These are phyloP conservation scores for Aspergillus ustus DNA, from an alignment of 2,329 filamentous ascomycete genomes.

Conservation along the genomic window DNA sequence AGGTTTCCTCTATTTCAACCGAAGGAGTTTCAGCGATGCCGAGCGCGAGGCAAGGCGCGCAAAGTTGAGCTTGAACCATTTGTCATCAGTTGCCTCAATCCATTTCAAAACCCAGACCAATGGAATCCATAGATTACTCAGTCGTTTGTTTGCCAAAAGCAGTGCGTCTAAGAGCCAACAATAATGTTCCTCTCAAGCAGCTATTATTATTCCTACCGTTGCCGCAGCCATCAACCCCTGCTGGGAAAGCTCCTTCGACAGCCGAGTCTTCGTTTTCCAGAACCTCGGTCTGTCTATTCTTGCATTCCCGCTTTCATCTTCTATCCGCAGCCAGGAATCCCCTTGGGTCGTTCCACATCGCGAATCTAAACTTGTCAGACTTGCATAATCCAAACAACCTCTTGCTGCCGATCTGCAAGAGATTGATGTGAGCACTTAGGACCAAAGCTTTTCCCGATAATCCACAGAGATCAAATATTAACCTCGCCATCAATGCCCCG, in stretches of 20 bases:
- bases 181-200: no score
- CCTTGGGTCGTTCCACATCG: not conserved
- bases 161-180: not conserved
- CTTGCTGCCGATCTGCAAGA: not conserved
- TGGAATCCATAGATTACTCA: not conserved
- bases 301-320: not conserved
- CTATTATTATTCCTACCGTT: not conserved
- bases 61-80: constrained; percentile 4
- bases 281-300: constrained; percentile 1
- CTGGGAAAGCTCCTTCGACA: not conserved
- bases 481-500: not conserved
- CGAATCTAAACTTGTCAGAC: not conserved
- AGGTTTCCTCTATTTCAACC: not conserved
- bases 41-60: not conserved
- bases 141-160: constrained; percentile 1
- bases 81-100: constrained; percentile 11
- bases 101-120: not conserved
- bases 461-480: not conserved
- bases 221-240: not conserved
- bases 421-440: not conserved
- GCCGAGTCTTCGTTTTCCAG: not conserved
- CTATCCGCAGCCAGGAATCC: not conserved
- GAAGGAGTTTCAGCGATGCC: constrained; percentile 2
- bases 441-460: not conserved
- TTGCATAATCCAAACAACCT: not conserved